These are phyloP conservation scores for Rhodotorula sp. DNA, from an alignment of 1,284 basidiomycete species.

Conservation along the genomic window DNA sequence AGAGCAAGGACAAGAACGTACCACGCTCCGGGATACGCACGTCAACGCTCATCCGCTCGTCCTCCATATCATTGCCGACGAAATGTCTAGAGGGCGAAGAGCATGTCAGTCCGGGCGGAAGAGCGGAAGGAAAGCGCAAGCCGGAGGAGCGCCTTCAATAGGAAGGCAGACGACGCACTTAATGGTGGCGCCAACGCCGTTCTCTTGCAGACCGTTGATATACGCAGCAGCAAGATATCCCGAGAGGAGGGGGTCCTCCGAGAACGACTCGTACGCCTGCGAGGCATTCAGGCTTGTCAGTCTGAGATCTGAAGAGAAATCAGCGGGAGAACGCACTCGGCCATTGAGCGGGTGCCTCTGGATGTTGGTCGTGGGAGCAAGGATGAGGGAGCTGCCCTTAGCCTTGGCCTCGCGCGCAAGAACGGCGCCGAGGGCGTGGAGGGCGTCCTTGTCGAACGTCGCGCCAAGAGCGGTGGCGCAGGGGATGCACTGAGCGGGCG, in stretches of 20 bases:
- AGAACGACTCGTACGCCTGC: slow-evolving; percentile 69
- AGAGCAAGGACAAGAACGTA: not conserved
- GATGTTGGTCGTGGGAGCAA: slow-evolving; percentile 1
- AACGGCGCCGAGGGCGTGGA: slow-evolving; percentile 14
- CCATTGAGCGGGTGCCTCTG: slow-evolving; percentile 1
- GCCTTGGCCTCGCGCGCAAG: slow-evolving; percentile 23
- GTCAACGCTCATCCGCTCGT: slow-evolving; percentile 47
- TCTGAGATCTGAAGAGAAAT: no score
- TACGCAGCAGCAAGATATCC: slow-evolving; percentile 22
- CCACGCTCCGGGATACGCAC: slow-evolving; percentile 31
- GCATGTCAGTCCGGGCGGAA: no score
- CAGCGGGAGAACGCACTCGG: not conserved
- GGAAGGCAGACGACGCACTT: not conserved
- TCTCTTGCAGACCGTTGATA: slow-evolving; percentile 29
- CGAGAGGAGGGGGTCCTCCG: slow-evolving; percentile 53
- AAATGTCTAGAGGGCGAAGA: slow-evolving; percentile 19
- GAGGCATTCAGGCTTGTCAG: no score
- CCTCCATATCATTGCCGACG: slow-evolving; percentile 50
- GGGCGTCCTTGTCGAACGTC: slow-evolving; percentile 20
- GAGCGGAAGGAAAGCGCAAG: no score
- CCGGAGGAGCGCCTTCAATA: no score
- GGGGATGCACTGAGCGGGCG: slow-evolving; percentile 52
- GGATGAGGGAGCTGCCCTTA: slow-evolving; percentile 16
- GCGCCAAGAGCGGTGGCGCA: slow-evolving; percentile 17
- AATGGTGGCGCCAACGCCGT: slow-evolving; percentile 23